A percentile compares a stretch with the other conserved stretches of the same genome.
Conservation (phyloP, 345 rosid species). For the Viola odorata region DNA sequence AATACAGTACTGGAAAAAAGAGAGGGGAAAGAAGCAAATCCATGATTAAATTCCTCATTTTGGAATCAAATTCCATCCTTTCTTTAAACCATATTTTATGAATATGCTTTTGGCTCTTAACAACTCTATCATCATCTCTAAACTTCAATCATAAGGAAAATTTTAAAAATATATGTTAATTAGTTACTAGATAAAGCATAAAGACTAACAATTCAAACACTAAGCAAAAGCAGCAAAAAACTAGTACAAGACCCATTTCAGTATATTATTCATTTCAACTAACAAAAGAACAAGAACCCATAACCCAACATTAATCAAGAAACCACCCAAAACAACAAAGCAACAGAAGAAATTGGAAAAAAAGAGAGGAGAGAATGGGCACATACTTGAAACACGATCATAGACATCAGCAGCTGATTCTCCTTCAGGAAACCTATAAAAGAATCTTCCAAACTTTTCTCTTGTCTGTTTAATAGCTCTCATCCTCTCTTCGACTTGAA, state of each 20-base stretch:
- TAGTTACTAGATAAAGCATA: no score
- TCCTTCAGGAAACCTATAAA: conserved; percentile 93
- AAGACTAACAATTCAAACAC: no score
- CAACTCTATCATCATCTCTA: no score
- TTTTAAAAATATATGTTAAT: no score
- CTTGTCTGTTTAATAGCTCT: conserved; percentile 56
- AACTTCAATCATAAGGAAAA: no score
- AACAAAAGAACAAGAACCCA: background rate
- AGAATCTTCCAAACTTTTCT: conserved; percentile 77
- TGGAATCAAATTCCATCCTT: no score
- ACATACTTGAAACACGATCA: conserved; percentile 90
- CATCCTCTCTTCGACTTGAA: conserved; percentile 88
- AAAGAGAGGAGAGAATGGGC: background rate
- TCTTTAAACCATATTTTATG: no score
- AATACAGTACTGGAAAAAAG: background rate
- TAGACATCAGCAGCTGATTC: conserved; percentile 98
- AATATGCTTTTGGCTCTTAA: no score
- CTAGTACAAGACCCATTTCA: background rate
- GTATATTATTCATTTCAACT: background rate
- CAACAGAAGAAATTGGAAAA: background rate
- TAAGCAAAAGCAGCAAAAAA: no score
- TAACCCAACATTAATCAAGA: background rate
- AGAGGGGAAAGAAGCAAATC: background rate
- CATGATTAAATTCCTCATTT: no score
- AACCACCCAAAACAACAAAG: background rate